phyloP scores from a whole-genome alignment of 129 eudicot genomes.

The Saposhnikovia divaricata region DNA sequence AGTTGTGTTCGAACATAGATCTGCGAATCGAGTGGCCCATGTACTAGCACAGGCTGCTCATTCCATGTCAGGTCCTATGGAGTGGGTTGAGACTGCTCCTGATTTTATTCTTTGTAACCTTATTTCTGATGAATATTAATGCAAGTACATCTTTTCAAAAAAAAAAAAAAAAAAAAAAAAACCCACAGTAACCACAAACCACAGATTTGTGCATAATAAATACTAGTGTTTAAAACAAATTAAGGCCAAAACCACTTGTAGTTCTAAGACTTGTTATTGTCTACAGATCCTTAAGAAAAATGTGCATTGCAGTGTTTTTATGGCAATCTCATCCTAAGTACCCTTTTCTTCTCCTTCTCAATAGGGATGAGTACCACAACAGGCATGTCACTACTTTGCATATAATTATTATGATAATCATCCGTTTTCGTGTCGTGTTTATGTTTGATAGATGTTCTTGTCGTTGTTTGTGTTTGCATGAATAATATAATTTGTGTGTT shows the following conservation, averaged over 20 bases:
- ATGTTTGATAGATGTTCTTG: neutral
- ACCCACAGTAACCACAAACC: neutral
- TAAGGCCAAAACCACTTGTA: neutral
- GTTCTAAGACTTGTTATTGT: neutral
- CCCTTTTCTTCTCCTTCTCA: constrained; percentile 71
- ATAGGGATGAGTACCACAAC: constrained; percentile 77
- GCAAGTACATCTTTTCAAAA: too few species aligned
- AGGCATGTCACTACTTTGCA: constrained; percentile 27
- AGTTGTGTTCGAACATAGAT: too few species aligned
- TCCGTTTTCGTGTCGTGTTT: neutral
- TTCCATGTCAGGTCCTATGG: too few species aligned
- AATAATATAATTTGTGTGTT: neutral
- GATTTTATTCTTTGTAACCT: too few species aligned
- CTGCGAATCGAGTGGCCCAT: too few species aligned
- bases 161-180: too few species aligned
- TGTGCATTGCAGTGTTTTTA: constrained; percentile 68
- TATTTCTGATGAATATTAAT: too few species aligned
- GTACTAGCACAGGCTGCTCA: too few species aligned
- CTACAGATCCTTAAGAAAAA: constrained; percentile 6
- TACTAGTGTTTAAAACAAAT: neutral
- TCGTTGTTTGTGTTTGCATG: neutral
- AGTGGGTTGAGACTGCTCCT: too few species aligned
- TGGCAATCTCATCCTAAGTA: constrained; percentile 74
- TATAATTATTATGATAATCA: too few species aligned
- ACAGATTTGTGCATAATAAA: neutral